Evolutionary conservation across 805 yeast genomes (phyloP).

Genomic region (Nakazawaea ernobii): DNA sequence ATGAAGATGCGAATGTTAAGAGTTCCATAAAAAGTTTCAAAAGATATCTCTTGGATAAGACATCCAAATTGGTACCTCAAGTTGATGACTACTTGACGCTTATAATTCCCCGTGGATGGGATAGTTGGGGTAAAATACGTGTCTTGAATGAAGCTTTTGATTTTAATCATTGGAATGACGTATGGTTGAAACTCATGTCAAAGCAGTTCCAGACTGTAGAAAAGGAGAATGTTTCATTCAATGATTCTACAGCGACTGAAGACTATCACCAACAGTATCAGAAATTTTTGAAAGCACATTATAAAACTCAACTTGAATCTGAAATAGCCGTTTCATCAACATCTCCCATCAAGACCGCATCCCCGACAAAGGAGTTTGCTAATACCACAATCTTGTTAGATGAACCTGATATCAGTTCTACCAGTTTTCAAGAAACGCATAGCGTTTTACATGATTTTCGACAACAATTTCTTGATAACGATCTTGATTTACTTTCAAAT

Average conservation of each 20-base stretch:
- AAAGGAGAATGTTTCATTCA: slow-evolving; percentile 15
- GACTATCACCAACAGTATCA: slow-evolving; percentile 12
- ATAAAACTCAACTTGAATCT: slow-evolving; percentile 10
- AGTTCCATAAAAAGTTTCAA: background rate
- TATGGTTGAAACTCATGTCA: slow-evolving; percentile 19
- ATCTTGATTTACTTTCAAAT: slow-evolving; percentile 2
- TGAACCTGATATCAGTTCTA: slow-evolving; percentile 10
- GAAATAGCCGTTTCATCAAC: slow-evolving; percentile 3
- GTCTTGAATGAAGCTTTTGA: slow-evolving; percentile 29
- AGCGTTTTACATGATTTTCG: slow-evolving; percentile 18
- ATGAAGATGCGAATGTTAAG: background rate
- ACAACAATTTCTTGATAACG: slow-evolving; percentile 14
- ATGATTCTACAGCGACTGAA: background rate
- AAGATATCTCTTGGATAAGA: background rate
- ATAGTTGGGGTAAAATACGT: slow-evolving; percentile 45
- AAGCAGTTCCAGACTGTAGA: slow-evolving; percentile 5
- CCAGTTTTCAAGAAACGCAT: slow-evolving; percentile 21
- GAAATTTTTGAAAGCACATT: slow-evolving; percentile 8
- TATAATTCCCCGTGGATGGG: slow-evolving; percentile 44
- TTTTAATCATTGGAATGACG: slow-evolving; percentile 23
- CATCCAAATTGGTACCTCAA: background rate
- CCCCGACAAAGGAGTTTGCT: background rate
- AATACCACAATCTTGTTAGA: slow-evolving; percentile 7
- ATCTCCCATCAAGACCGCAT: background rate
- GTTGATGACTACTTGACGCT: slow-evolving; percentile 16